Evolutionary conservation across 345 rosid genomes (phyloP), one percentile per base, ranked within the genome.

Genomic region (Salix brachista): DNA sequence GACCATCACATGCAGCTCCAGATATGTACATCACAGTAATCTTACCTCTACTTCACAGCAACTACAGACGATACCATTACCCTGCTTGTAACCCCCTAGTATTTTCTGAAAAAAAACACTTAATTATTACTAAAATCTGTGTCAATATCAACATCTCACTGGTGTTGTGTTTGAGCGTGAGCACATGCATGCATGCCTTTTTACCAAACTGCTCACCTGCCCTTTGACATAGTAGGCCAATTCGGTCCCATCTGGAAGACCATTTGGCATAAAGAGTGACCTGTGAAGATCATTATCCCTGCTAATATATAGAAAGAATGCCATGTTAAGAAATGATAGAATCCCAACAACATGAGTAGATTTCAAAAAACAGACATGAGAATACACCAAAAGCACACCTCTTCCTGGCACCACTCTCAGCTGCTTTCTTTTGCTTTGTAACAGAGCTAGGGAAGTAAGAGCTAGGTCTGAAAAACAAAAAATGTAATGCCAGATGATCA

Each of bases 231-330:
- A 86, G 85, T 96, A 96, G 64, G 92, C 91, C 84, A 96, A 83
- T 78, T 87, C 91, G 80, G 97, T 91, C 79, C 98, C 97, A 78
- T 96, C 99, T 4, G 95, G 91, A 70, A 96, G 94, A 71, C 99
- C 98, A 71, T 94, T 89, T 50, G 99, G 97, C 97, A 92, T 86
- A 88, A 96, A 96, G 69, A 96, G 88, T 78, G 89, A 78, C 80
- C 94, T 92, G 78, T 96, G 99, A 77, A 96, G 88, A 86, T 92
- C 97, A 84, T 96, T 96, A 80, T 91, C 99, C 89, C 99, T 96
- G 78, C 75, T 70, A 81, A 77, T 68, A 77, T 69, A 80, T 32
- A 61, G 41, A 56, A 37, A 30, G 70, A 62, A 32, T 36, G 56
- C 64, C 42, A 79, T 46, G n/a, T 72, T 54, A 64, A 17, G 69